phyloP scores from a whole-genome alignment of 768 basidiomycete species.

The Lentinula raphanica region DNA sequence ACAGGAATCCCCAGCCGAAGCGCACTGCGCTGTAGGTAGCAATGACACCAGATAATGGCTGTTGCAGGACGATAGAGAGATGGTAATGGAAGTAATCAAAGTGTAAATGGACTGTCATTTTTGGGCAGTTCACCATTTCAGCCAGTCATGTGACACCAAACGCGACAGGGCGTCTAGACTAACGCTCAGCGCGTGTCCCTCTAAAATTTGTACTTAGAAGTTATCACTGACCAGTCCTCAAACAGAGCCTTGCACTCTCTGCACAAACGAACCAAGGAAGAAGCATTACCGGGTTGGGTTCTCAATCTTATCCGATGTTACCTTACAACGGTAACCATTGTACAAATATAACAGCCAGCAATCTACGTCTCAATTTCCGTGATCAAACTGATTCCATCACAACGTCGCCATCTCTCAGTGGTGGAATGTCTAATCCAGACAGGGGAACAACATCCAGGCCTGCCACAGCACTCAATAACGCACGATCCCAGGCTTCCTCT shows the following conservation, averaged over 20 bases:
- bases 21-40: not conserved
- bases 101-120: not conserved
- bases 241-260: no score
- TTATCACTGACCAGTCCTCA: no score
- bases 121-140: not conserved
- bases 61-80: not conserved
- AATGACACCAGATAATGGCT: not conserved
- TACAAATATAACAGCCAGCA: not conserved
- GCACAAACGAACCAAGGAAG: no score
- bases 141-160: not conserved
- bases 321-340: no score
- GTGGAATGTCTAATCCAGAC: slow-evolving; percentile 23
- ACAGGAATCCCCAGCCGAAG: not conserved
- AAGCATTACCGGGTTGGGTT: no score
- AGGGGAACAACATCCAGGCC: slow-evolving; percentile 61
- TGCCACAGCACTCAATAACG: slow-evolving; percentile 66
- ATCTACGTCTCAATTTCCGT: not conserved
- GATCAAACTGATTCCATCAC: slow-evolving; percentile 37
- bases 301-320: no score
- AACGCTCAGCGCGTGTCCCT: no score
- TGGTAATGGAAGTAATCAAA: not conserved
- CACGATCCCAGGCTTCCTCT: slow-evolving; percentile 84
- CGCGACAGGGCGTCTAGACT: not conserved
- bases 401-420: slow-evolving; percentile 37
- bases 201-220: no score